phyloP scores from a whole-genome alignment of 2,329 filamentous ascomycete genomes.

The Teratosphaeria destructans region DNA sequence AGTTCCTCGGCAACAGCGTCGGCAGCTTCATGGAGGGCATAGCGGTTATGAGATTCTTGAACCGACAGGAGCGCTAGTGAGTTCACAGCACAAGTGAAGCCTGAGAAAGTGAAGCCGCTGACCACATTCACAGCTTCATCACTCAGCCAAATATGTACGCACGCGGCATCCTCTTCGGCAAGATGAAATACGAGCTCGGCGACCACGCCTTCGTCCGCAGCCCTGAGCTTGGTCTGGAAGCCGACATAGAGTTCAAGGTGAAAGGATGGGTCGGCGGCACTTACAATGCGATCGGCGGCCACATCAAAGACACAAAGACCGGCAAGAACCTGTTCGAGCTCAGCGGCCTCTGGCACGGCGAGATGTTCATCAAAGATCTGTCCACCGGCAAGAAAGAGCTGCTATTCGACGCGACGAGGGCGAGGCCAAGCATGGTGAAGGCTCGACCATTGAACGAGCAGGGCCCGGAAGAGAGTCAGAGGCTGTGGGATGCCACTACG shows the following conservation, averaged over 20 bases:
- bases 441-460: constrained; percentile 77
- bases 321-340: constrained; percentile 85
- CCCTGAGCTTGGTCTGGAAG: constrained; percentile 73
- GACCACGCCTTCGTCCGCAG: constrained; percentile 91
- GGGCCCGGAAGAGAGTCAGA: constrained; percentile 80
- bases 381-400: constrained; percentile 77
- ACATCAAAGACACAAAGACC: constrained; percentile 77
- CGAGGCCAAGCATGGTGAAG: constrained; percentile 63
- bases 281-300: constrained; percentile 90
- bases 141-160: constrained; percentile 99
- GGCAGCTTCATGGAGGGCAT: constrained; percentile 98
- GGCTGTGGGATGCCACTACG: constrained; percentile 72
- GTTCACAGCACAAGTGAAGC: constrained; percentile 25
- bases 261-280: constrained; percentile 95
- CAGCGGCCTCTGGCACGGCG: constrained; percentile 83
- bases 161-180: constrained; percentile 89
- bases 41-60: constrained; percentile 72
- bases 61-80: constrained; percentile 84
- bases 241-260: constrained; percentile 95
- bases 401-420: constrained; percentile 75
- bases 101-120: background rate
- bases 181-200: constrained; percentile 98
- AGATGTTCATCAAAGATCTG: constrained; percentile 85
- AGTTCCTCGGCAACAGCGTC: constrained; percentile 91
- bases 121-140: constrained; percentile 52